phyloP scores from a whole-genome alignment of 176 grass and related monocot species.

The Cymbopogon citratus region DNA sequence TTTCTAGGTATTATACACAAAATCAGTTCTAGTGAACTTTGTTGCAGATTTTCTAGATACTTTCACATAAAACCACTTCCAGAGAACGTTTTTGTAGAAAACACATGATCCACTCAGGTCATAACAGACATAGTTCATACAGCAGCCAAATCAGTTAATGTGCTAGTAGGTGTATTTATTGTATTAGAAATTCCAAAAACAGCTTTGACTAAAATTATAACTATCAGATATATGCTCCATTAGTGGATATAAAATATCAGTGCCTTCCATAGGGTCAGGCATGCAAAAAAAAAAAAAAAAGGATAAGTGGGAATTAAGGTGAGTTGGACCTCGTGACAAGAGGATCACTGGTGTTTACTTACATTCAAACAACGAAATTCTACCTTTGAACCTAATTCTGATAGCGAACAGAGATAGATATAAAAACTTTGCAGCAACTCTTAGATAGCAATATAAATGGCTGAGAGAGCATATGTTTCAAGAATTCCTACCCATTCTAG shows the following conservation, averaged over 20 bases:
- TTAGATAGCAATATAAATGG: neutral
- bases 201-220: neutral
- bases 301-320: neutral
- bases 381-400: neutral
- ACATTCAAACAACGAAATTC: neutral
- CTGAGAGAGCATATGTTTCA: neutral
- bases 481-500: conserved; percentile 53
- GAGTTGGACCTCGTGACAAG: neutral
- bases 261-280: neutral
- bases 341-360: too few species aligned
- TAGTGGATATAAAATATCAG: neutral
- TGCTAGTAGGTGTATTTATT: neutral
- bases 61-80: neutral
- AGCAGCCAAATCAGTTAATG: neutral
- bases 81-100: neutral
- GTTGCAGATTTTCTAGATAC: neutral
- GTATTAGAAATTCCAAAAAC: neutral
- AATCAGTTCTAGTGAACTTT: neutral
- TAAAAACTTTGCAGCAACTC: neutral
- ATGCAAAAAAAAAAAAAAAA: neutral
- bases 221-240: neutral
- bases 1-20: neutral
- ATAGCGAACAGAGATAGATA: neutral
- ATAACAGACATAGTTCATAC: neutral
- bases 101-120: neutral